phyloP scores from a whole-genome alignment of 345 rosid species.

The Streptanthus diversifolius region DNA sequence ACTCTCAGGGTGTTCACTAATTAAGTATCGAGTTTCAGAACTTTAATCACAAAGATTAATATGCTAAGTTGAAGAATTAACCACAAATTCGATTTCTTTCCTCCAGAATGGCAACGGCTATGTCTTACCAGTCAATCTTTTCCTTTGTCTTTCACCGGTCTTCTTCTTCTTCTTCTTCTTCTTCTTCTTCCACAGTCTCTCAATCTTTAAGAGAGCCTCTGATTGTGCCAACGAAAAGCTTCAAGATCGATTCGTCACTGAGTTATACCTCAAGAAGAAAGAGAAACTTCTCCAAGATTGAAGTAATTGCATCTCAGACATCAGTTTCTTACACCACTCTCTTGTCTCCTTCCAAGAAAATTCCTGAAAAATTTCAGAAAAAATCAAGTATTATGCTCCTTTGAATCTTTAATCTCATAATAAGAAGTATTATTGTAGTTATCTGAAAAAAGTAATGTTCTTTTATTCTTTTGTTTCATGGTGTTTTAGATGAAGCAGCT shows the following conservation, averaged over 20 bases:
- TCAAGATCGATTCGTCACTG: constrained; percentile 36
- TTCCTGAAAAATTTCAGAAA: constrained; percentile 39
- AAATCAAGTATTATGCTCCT: constrained; percentile 51
- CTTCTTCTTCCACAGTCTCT: constrained; percentile 32
- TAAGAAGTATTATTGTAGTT: neutral
- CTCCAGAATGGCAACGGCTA: constrained; percentile 68
- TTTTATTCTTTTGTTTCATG: neutral
- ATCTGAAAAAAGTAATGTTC: neutral
- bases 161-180: constrained; percentile 29
- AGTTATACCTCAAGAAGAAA: constrained; percentile 19
- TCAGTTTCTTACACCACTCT: constrained; percentile 50
- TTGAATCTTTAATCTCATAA: neutral
- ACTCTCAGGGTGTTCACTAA: neutral
- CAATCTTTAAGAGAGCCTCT: constrained; percentile 33
- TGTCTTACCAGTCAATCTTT: constrained; percentile 47
- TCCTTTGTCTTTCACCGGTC: constrained; percentile 39
- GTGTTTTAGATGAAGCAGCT: constrained; percentile 66
- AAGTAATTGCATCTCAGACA: constrained; percentile 52
- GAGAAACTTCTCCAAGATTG: constrained; percentile 38
- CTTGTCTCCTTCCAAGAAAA: constrained; percentile 48
- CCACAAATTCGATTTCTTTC: neutral
- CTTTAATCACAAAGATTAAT: neutral
- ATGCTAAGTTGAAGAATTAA: neutral
- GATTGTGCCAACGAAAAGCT: constrained; percentile 35
- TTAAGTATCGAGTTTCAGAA: neutral